phyloP scores from a whole-genome alignment of 164 flowering plant species.

The Chimonanthus praecox region DNA sequence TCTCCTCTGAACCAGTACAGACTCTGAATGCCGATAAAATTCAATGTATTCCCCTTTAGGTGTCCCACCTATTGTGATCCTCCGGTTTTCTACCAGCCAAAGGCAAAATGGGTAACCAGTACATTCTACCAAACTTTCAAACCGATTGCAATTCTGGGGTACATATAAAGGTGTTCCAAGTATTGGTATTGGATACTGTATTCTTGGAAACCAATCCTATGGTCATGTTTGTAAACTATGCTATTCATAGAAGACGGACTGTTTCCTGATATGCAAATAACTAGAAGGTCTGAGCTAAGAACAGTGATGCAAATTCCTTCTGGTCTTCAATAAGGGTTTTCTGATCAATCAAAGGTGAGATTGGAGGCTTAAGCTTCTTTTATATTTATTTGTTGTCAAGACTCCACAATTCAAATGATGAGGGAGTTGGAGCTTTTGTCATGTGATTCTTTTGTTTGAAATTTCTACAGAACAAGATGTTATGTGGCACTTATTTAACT shows the following conservation, averaged over 20 bases:
- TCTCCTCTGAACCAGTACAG: neutral
- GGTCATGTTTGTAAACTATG: neutral
- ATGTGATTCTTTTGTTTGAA: constrained; percentile 8
- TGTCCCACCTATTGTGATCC: neutral
- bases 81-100: neutral
- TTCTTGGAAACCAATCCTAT: too few species aligned
- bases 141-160: neutral
- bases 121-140: neutral
- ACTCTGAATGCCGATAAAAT: neutral
- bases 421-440: constrained; percentile 4
- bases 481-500: neutral
- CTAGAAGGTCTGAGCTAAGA: neutral
- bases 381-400: neutral
- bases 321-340: constrained; percentile 2
- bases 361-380: neutral
- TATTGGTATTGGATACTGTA: too few species aligned
- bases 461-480: constrained; percentile 3
- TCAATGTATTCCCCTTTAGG: neutral
- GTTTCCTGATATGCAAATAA: neutral
- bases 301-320: neutral
- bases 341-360: neutral
- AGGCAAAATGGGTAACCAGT: neutral
- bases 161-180: neutral
- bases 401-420: neutral
- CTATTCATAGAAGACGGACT: neutral